Base-by-base conservation (phyloP, 2,329 filamentous ascomycete species). In the Apiospora arundinis region DNA sequence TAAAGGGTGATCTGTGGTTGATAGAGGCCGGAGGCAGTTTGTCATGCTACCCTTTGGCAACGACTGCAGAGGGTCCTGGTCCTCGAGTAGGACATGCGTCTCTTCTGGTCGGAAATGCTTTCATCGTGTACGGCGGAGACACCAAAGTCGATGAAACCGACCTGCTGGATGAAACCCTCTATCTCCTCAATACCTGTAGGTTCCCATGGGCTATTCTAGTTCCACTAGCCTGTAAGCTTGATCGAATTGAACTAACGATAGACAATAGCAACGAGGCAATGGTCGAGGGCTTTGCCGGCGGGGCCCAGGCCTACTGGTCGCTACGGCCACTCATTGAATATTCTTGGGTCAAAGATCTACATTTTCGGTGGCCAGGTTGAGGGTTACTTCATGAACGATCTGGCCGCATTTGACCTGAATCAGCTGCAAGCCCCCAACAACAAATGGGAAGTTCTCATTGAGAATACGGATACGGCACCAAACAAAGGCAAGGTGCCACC, bases 311-410 rank as follows among this genome's bases (percentile, higher is more conserved):
- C 96, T 1, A 90, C 94, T 7, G 96, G 96, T 67, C 92, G 96
- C 75, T 99, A 99, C 77, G 96, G 97, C 7, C 96, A 99, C 81
- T 97, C 96, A 0, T 83, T 99, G 73, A 99, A 98, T 79, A 98
- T 99, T 52, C 85, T 99, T 2, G 95, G 95, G 37, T 98, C 96
- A 72, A 98, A 97, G 80, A 95, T 99, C 60, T 99, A 94, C 83
- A 93, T 99, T 42, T 99, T 99, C 80, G 96, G 96, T 80, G 96
- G 96, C 68, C 96, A 99, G 79, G 95, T 98, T 1, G 96, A 99
- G 80, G 96, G 95, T 5, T 95, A 92, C 79, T 99, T 99, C 79
- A 98, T 99, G 90, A 99, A 99, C 77, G 96, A 99, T 78, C 85
- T 99, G 21, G 90, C 97, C 44, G 95, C 95, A 12, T 99, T 99